phyloP scores from a whole-genome alignment of 2,329 filamentous ascomycete species.

The Plectosphaerella plurivora region DNA sequence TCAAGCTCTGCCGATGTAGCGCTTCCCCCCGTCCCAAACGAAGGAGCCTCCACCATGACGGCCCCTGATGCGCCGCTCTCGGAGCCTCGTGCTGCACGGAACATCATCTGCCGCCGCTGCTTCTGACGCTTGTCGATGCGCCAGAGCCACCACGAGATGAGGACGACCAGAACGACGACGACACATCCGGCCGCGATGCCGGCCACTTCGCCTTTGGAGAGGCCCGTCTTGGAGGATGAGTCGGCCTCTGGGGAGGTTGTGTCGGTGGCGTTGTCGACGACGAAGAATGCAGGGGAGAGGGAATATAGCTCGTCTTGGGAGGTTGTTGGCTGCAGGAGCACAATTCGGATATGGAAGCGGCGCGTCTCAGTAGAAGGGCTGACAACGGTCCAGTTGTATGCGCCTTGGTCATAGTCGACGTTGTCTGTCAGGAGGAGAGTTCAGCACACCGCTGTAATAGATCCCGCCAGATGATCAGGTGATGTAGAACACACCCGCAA shows the following conservation, averaged over 20 bases:
- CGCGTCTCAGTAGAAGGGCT: neutral
- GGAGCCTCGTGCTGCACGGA: neutral
- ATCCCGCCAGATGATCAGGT: no score
- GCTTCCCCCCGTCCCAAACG: neutral
- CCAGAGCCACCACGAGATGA: neutral
- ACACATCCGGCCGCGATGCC: neutral
- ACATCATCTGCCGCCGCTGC: neutral
- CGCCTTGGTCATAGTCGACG: neutral
- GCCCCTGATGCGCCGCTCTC: neutral
- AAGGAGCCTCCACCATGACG: neutral
- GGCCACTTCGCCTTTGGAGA: neutral
- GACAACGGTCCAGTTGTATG: neutral
- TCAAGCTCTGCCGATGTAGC: neutral
- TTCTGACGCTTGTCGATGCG: neutral
- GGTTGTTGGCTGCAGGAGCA: neutral
- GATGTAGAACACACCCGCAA: neutral
- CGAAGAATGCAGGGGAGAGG: neutral
- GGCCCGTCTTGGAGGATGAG: neutral
- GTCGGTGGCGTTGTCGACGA: neutral
- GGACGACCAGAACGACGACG: neutral
- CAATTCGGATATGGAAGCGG: neutral
- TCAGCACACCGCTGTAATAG: no score
- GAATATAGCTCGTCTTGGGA: neutral
- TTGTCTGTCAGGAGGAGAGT: neutral
- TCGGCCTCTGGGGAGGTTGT: neutral